Evolutionary conservation across 2,329 filamentous ascomycete genomes (phyloP).

Genomic region (Pezizomycotina sp.): DNA sequence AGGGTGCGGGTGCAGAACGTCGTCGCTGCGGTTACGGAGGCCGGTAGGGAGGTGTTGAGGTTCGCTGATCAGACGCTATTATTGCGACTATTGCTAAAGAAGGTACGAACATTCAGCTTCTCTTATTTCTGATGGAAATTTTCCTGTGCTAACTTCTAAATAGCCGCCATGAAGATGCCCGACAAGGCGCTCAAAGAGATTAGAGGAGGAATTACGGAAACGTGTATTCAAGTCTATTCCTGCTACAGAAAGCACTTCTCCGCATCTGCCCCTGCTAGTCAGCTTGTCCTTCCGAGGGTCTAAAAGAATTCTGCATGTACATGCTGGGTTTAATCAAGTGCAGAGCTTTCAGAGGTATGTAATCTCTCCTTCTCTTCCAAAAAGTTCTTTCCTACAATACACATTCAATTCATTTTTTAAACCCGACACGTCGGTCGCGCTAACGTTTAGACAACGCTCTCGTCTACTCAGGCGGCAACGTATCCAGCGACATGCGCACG

Average conservation of each 20-base stretch:
- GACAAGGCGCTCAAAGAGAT: conserved; percentile 70
- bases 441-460: conserved; percentile 1
- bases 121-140: conserved; percentile 1
- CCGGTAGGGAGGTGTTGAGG: conserved; percentile 67
- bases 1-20: conserved; percentile 85
- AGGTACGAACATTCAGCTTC: conserved; percentile 27
- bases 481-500: conserved; percentile 76
- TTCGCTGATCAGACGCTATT: conserved; percentile 90
- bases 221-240: conserved; percentile 79
- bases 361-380: background rate
- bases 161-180: conserved; percentile 65
- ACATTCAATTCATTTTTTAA: background rate
- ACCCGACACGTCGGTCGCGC: conserved; percentile 7
- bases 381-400: background rate
- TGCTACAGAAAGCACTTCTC: conserved; percentile 87
- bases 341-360: conserved; percentile 63
- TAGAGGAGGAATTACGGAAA: conserved; percentile 66
- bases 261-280: conserved; percentile 69
- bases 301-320: conserved; percentile 96
- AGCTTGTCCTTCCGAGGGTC: conserved; percentile 89
- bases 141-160: conserved; percentile 21
- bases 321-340: conserved; percentile 79
- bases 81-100: conserved; percentile 82
- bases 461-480: conserved; percentile 47
- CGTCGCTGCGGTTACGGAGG: conserved; percentile 80